Evolutionary conservation across 768 basidiomycete genomes (phyloP), one percentile per base, ranked within the genome.

Genomic region (Hirschioporus abietinus): DNA sequence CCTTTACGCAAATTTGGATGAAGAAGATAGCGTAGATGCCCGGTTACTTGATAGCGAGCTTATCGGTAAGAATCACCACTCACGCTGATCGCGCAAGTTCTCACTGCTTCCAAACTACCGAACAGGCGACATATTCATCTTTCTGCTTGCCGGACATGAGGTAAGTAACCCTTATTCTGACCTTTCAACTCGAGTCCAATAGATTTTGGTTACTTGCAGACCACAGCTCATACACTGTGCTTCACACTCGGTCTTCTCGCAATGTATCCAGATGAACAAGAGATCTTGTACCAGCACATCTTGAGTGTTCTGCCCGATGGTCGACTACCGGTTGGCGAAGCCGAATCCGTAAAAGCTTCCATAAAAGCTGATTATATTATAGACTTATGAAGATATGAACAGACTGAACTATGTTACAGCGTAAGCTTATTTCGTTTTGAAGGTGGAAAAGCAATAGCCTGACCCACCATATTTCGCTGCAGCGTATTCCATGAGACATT

Each of bases 401-500:
- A 60, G 23, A 35, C 69, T 72, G 35, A 70, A 69, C 20, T 57
- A 66, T 26, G 64, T 71, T 0, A 58, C 71, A 42, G 71, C 71
- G 70, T 72, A 63, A 25, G 64, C 42, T 15, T 20, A 52, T 52
- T 65, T 27, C 23, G 42, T 69, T 25, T 9, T 26, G 27, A 42
- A 4, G 7, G 6, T 24, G 18, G 57, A 34, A 15, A 7, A 20
- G 34, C n/a, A 8, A 52, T 20, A 27, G n/a, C 57, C 20, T 34
- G 30, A 30, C 1, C 26, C 60, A 36, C 61, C 67, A 30, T 66
- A 60, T 4, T 10, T 6, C 8, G n/a, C 10, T 75, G n/a, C 25
- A 84, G 83, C 20, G 82, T 83, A 1, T 80, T 82, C 66, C 76
- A 84, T 66, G 84, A 86, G 71, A 82, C 83, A 1, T 71, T 84